Conservation (phyloP, 2,329 filamentous ascomycete species). For the Chaetomiaceae sp. region DNA sequence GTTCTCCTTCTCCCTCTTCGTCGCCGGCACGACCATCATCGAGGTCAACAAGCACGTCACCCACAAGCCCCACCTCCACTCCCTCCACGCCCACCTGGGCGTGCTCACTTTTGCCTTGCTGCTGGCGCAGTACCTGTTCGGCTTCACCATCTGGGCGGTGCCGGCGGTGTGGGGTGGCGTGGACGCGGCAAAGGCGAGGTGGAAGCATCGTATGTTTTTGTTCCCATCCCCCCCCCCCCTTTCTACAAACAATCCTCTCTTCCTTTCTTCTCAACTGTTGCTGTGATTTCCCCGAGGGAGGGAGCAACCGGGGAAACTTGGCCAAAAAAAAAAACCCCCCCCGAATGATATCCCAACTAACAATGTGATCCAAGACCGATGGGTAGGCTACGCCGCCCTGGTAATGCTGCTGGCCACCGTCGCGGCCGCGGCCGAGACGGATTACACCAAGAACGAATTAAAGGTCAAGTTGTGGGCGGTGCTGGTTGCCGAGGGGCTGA, state of each 20-base stretch:
- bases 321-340: too few relatives aligned
- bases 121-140: slow-evolving; percentile 68
- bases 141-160: slow-evolving; percentile 75
- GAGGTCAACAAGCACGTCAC: slow-evolving; percentile 78
- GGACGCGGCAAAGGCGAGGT: slow-evolving; percentile 74
- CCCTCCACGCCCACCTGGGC: slow-evolving; percentile 78
- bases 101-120: slow-evolving; percentile 67
- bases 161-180: slow-evolving; percentile 73
- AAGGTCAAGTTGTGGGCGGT: slow-evolving; percentile 74
- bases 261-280: background rate
- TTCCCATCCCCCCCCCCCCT: background rate
- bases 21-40: slow-evolving; percentile 65
- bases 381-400: slow-evolving; percentile 69
- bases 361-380: too few relatives aligned
- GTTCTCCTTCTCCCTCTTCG: slow-evolving; percentile 56
- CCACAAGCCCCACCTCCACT: slow-evolving; percentile 69
- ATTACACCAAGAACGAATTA: slow-evolving; percentile 64
- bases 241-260: background rate
- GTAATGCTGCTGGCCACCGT: slow-evolving; percentile 70
- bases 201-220: slow-evolving; percentile 63
- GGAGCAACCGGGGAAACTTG: too few relatives aligned
- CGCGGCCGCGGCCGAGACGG: slow-evolving; percentile 69
- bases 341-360: too few relatives aligned
- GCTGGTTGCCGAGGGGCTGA: slow-evolving; percentile 59
- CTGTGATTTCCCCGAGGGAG: background rate